Evolutionary conservation across 225 moss, liverwort and hornwort genomes (phyloP).

Genomic region (Physcomitrellopsis africana): DNA sequence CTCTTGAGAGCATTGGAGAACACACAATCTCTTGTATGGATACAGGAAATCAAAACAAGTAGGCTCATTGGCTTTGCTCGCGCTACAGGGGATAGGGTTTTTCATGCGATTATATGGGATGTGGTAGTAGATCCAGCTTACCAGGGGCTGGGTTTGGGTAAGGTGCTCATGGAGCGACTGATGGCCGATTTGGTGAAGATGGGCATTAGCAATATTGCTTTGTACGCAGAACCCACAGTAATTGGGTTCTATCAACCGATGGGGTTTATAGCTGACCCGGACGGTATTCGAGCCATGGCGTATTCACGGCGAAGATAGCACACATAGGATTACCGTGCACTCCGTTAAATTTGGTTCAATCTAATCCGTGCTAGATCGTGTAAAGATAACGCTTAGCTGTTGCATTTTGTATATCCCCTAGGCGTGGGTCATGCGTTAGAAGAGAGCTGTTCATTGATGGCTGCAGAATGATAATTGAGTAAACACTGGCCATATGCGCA

Average conservation of each 20-base stretch:
- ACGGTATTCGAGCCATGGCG: slow-evolving; percentile 90
- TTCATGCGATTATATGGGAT: slow-evolving; percentile 94
- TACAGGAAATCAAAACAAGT: slow-evolving; percentile 62
- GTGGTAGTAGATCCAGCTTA: slow-evolving; percentile 90
- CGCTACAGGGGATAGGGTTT: slow-evolving; percentile 82
- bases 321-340: too few species aligned
- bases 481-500: too few species aligned
- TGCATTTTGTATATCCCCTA: too few species aligned
- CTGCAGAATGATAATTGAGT: too few species aligned
- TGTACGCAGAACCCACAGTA: slow-evolving; percentile 84
- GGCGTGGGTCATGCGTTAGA: too few species aligned
- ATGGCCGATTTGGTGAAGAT: slow-evolving; percentile 78
- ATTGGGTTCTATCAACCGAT: slow-evolving; percentile 85
- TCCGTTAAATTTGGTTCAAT: too few species aligned
- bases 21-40: slow-evolving; percentile 81
- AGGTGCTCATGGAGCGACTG: slow-evolving; percentile 93
- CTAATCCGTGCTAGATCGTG: too few species aligned
- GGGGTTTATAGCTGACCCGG: slow-evolving; percentile 80
- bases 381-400: too few species aligned
- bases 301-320: slow-evolving; percentile 63
- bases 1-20: slow-evolving; percentile 71
- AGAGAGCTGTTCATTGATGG: too few species aligned
- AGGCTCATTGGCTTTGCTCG: slow-evolving; percentile 77
- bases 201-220: slow-evolving; percentile 89
- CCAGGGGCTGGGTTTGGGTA: slow-evolving; percentile 81